These are phyloP conservation scores for Phytophthora boehmeriae DNA, from an alignment of 352 stramenopile genomes.

Conservation along the genomic window DNA sequence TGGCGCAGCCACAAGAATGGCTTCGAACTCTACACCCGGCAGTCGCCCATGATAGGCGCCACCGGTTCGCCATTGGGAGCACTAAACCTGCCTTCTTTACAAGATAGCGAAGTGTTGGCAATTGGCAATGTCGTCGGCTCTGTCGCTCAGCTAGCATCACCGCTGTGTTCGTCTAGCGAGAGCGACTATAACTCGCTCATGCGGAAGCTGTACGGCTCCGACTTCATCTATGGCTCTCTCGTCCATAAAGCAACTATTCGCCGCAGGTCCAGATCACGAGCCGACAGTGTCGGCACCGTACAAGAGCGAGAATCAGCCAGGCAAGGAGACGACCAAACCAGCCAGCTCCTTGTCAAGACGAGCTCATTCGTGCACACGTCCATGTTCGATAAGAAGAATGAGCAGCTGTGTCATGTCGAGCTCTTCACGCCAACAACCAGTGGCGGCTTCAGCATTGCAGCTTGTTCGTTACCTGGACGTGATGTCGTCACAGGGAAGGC, in stretches of 20 bases:
- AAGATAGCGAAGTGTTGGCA: slow-evolving; percentile 30
- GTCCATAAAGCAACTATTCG: slow-evolving; percentile 32
- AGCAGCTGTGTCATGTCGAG: slow-evolving; percentile 41
- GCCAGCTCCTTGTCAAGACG: slow-evolving; percentile 40
- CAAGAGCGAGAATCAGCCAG: neutral
- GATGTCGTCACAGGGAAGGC: slow-evolving; percentile 33
- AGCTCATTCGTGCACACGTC: slow-evolving; percentile 32
- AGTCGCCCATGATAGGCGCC: slow-evolving; percentile 20
- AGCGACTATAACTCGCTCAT: slow-evolving; percentile 47
- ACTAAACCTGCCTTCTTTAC: slow-evolving; percentile 5
- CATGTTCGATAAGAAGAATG: slow-evolving; percentile 40
- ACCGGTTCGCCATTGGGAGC: neutral
- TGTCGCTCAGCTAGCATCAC: slow-evolving; percentile 21
- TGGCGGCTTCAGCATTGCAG: slow-evolving; percentile 35
- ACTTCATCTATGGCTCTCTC: slow-evolving; percentile 55
- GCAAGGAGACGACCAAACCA: slow-evolving; percentile 2
- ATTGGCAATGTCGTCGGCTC: slow-evolving; percentile 31
- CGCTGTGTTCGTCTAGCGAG: slow-evolving; percentile 32
- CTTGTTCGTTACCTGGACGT: slow-evolving; percentile 26
- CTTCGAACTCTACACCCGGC: slow-evolving; percentile 34
- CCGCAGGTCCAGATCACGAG: slow-evolving; percentile 2
- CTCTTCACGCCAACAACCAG: slow-evolving; percentile 34
- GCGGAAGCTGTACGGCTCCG: slow-evolving; percentile 39
- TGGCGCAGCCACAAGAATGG: slow-evolving; percentile 28
- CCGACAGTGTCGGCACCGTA: neutral